A percentile compares a stretch with the other conserved stretches of the same genome.
These are phyloP conservation scores for Talaromyces nanjingensis DNA, from an alignment of 495 filamentous ascomycete species.

Conservation along the genomic window DNA sequence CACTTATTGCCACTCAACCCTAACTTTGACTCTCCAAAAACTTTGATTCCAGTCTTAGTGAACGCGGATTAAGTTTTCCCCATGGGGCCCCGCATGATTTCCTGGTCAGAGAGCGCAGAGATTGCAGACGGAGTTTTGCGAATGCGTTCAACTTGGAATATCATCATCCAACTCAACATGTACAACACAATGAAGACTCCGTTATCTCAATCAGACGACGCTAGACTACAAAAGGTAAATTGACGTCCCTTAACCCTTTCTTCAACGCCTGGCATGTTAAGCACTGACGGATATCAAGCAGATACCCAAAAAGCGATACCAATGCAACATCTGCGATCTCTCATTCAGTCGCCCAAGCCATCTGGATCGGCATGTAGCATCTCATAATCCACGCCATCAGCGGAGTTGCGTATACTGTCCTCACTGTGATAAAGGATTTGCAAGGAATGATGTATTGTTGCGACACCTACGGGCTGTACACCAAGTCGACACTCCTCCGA, in stretches of 20 bases:
- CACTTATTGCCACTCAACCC: background rate
- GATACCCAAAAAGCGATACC: background rate
- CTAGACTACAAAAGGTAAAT: background rate
- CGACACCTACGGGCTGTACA: slow-evolving; percentile 5
- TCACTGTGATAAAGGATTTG: background rate
- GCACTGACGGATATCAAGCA: background rate
- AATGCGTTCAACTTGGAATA: background rate
- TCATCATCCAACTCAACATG: background rate
- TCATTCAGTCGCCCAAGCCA: slow-evolving; percentile 5
- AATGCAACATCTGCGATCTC: slow-evolving; percentile 1
- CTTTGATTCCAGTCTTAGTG: background rate
- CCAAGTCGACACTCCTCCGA: background rate
- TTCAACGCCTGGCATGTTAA: background rate
- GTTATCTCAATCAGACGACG: background rate
- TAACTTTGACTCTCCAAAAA: background rate
- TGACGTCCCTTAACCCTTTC: background rate
- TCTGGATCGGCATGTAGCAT: slow-evolving; percentile 2
- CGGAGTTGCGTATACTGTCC: background rate
- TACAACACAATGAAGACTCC: background rate
- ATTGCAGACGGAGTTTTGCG: background rate
- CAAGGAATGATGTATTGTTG: slow-evolving; percentile 5
- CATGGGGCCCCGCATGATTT: background rate
- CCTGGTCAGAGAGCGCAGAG: background rate
- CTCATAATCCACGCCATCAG: background rate
- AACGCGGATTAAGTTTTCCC: background rate